Percentiles rank a stretch among this genome's conserved stretches.
Evolutionary conservation across 768 basidiomycete genomes (phyloP).

Genomic region (Mrakia gelida): DNA sequence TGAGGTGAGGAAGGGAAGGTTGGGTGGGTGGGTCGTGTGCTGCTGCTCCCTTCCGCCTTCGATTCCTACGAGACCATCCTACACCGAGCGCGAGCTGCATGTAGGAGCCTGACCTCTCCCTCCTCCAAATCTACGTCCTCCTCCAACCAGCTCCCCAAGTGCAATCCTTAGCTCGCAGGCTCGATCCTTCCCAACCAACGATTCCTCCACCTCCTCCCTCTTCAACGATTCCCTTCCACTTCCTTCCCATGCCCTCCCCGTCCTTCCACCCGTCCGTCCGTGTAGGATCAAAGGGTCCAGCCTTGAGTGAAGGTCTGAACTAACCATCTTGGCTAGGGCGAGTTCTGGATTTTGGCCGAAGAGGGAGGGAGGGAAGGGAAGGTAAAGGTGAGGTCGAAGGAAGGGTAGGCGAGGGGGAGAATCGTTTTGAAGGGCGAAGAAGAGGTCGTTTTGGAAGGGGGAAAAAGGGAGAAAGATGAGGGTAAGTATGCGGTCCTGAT

Average conservation of each 20-base stretch:
- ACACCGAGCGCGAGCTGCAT: not conserved
- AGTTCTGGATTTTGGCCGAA: not conserved
- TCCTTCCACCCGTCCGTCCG: not conserved
- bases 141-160: not conserved
- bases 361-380: not conserved
- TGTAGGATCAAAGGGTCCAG: not conserved
- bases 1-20: not conserved
- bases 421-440: not conserved
- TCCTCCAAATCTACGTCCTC: not conserved
- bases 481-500: too few species aligned
- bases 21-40: conserved; percentile 4
- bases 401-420: too few species aligned
- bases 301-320: not conserved
- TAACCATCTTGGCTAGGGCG: conserved; percentile 18
- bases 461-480: not conserved
- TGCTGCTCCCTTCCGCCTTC: not conserved
- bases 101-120: conserved; percentile 10
- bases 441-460: not conserved
- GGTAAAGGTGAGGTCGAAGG: conserved; percentile 12
- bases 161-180: not conserved
- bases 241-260: not conserved
- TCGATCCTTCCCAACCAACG: not conserved
- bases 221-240: not conserved
- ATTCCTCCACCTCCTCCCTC: not conserved
- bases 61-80: not conserved